Evolutionary conservation across 768 basidiomycete genomes (phyloP).

Genomic region (Trametes coccinea): DNA sequence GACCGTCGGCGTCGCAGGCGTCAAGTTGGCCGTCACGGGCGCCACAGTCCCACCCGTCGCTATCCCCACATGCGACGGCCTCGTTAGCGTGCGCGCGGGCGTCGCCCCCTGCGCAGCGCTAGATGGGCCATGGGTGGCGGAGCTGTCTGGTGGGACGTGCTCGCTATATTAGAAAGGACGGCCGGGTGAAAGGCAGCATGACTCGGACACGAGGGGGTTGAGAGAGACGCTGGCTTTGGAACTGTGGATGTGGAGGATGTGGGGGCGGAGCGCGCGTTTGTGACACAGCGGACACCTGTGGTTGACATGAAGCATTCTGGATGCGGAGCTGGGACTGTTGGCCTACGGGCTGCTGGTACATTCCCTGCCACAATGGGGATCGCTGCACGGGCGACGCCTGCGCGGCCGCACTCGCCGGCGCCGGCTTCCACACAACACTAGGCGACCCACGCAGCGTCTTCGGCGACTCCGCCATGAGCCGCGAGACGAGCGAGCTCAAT

Average conservation of each 20-base stretch:
- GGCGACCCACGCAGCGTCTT: slow-evolving; percentile 11
- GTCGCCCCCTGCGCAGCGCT: no score
- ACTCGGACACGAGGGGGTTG: no score
- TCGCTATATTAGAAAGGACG: no score
- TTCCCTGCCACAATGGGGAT: slow-evolving; percentile 5
- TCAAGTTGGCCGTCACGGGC: no score
- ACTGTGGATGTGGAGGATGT: background rate
- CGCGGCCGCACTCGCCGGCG: background rate
- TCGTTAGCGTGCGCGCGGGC: no score
- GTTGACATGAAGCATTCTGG: background rate
- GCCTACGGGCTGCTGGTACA: background rate
- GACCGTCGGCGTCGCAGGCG: no score
- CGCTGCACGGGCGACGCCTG: slow-evolving; percentile 1
- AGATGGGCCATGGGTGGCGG: no score
- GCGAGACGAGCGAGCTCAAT: background rate
- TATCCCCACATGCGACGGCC: no score
- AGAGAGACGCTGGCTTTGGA: background rate
- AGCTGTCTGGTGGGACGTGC: no score
- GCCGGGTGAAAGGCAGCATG: no score
- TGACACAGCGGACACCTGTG: background rate
- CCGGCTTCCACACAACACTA: slow-evolving; percentile 18
- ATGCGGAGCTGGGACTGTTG: no score
- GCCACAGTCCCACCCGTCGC: no score
- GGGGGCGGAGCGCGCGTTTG: background rate
- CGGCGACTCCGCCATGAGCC: background rate